Evolutionary conservation across 805 yeast species (phyloP), one percentile per base, ranked within the genome.

Genomic region (Sungouiozyma intestinalis): DNA sequence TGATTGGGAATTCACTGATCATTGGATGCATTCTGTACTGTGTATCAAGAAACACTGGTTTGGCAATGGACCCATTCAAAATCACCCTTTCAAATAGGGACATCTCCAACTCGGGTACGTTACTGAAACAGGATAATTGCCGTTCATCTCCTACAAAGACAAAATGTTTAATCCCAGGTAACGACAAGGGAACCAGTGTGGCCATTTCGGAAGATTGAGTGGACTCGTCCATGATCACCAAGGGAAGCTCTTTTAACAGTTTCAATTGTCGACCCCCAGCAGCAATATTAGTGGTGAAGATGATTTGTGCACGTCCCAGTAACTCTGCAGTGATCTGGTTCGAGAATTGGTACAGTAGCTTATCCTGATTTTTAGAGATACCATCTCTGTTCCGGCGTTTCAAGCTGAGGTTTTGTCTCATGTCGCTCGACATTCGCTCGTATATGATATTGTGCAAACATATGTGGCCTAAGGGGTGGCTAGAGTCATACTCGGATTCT

Each of bases 141-240:
- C 76, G 79, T 50, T 81, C 84, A 60, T 81, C 90, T 47, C 87
- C 88, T 33, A 77, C 87, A 54, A 81, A 76, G 2, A 80, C 75
- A 57, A 81, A 76, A 51, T 74, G 78, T 41, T 73, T 73, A 40
- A 80, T 77, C 14, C 82, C 83, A 3, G 77, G 73, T 68, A 80
- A 72, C 5, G 84, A 77, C 45, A 81, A 62, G 9, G 88, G 87
- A 43, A 81, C 81, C 48, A 81, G 65, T 0, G 85, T 76, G 1
- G 77, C 67, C 5, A 86, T 82, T 49, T 81, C 90, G 0, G 85
- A 76, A 0, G 87, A 78, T 51, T 81, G 87, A 0, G 87, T 81
- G 3, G 85, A 74, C 62, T 81, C 88, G 64, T 81, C 88, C 82
- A 81, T 77, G 27, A 81, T 79, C 4, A 81, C 82, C 2, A 78